These are phyloP conservation scores for Saposhnikovia divaricata DNA, from an alignment of 129 eudicot species.

Conservation along the genomic window DNA sequence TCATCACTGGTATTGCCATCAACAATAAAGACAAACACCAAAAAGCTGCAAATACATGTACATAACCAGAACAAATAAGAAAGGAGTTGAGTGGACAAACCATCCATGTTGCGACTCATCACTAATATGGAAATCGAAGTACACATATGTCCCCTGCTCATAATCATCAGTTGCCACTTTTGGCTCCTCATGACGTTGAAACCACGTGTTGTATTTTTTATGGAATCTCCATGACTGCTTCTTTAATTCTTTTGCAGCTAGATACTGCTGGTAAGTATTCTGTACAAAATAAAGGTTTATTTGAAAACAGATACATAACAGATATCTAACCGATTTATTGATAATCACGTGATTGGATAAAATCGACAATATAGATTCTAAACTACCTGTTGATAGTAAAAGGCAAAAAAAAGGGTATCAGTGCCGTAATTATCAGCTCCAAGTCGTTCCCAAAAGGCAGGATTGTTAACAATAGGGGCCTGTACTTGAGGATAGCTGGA, in stretches of 20 bases:
- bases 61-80: not conserved
- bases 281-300: slow-evolving; percentile 24
- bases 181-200: slow-evolving; percentile 91
- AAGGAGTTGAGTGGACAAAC: slow-evolving; percentile 36
- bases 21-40: not conserved
- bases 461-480: slow-evolving; percentile 91
- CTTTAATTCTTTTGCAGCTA: slow-evolving; percentile 95
- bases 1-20: not conserved
- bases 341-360: not conserved
- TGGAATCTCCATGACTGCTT: slow-evolving; percentile 99
- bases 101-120: slow-evolving; percentile 92
- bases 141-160: slow-evolving; percentile 98
- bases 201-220: slow-evolving; percentile 90
- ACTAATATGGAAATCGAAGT: slow-evolving; percentile 77
- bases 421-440: slow-evolving; percentile 81
- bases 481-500: slow-evolving; percentile 96
- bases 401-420: slow-evolving; percentile 85
- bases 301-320: slow-evolving; percentile 12
- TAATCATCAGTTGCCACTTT: slow-evolving; percentile 88
- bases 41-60: not conserved
- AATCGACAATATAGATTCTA: not conserved
- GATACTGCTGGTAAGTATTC: slow-evolving; percentile 91
- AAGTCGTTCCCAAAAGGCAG: slow-evolving; percentile 94
- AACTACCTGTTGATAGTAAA: slow-evolving; percentile 81
- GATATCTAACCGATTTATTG: not conserved